Evolutionary conservation across 768 basidiomycete species (phyloP), one percentile per base, ranked within the genome.

Genomic region (Baorangia bicolor): DNA sequence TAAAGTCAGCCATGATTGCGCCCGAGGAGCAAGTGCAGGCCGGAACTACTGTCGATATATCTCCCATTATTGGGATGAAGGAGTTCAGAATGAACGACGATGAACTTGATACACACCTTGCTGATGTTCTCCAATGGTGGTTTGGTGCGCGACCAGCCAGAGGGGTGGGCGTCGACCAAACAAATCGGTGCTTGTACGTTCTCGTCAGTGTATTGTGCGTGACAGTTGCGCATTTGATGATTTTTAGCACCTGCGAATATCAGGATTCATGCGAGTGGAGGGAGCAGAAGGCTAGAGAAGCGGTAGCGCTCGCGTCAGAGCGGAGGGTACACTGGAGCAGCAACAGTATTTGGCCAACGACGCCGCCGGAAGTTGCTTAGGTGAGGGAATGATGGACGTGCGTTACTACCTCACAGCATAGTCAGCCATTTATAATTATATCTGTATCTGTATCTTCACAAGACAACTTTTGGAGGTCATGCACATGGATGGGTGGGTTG

Each of bases 261-360:
- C 72, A 73, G 31, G 72, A 78, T 3, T 85, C 82, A 13, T 94
- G 92, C 64, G 92, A 94, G 73, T 94, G 92, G 92, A 77, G 90
- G 58, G 75, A 74, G 44, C 53, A 60, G 42, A 78, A 76, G 58
- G 84, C 83, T 23, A 60, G 69, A 54, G 82, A 83, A 45, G 53
- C 59, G 27, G 51, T 21, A 3, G 43, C 30, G 14, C 11, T 30
- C 27, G 45, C 39, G 16, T 30, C 53, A 13, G 33, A 54, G 43
- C 45, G 41, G 8, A 53, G n/a, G 35, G 25, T 7, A 43, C 28
- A 20, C 3, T 31, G 20, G 42, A 40, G 33, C 43, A 25, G 28
- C 14, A 4, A 35, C 27, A 20, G 31, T 18, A 20, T 52, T 41
- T 47, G 31, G 39, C 18, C 40, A 5, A 31, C 6, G 2, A 39